These are phyloP conservation scores for Micractinium conductrix DNA, from an alignment of 139 green algal species.

Conservation along the genomic window DNA sequence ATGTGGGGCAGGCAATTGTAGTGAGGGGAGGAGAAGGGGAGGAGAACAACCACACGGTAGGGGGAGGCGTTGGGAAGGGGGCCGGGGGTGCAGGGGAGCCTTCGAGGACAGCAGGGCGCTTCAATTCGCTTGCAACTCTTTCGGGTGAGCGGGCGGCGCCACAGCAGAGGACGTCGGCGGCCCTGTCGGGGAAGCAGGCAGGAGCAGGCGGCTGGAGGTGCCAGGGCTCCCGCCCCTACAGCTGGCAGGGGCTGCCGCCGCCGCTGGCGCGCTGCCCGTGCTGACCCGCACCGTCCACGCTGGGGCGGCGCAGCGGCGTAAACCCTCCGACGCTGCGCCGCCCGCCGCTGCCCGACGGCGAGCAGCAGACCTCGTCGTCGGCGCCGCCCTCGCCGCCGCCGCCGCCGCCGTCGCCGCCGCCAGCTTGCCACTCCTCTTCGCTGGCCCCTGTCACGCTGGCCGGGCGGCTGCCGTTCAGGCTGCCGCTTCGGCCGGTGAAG, in stretches of 20 bases:
- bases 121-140: no score
- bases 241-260: not conserved
- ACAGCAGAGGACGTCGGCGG: no score
- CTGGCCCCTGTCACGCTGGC: not conserved
- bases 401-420: not conserved
- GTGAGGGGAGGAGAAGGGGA: no score
- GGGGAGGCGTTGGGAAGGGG: no score
- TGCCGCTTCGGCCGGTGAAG: conserved; percentile 23
- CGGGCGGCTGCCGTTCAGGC: conserved; percentile 13
- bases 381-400: not conserved
- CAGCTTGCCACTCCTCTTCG: not conserved
- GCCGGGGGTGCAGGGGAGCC: no score
- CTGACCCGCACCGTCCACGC: not conserved
- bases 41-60: no score
- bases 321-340: not conserved
- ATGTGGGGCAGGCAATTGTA: no score
- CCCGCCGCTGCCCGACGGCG: not conserved
- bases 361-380: not conserved
- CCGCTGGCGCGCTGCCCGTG: not conserved
- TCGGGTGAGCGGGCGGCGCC: no score
- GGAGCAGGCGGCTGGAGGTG: no score
- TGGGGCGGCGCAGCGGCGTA: conserved; percentile 6
- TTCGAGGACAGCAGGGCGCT: no score
- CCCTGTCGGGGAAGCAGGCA: no score
- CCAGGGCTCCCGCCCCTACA: no score